Conservation (phyloP, 371 early-diverging fungal genomes). For the Amoeboaphelidium protococcarum region DNA sequence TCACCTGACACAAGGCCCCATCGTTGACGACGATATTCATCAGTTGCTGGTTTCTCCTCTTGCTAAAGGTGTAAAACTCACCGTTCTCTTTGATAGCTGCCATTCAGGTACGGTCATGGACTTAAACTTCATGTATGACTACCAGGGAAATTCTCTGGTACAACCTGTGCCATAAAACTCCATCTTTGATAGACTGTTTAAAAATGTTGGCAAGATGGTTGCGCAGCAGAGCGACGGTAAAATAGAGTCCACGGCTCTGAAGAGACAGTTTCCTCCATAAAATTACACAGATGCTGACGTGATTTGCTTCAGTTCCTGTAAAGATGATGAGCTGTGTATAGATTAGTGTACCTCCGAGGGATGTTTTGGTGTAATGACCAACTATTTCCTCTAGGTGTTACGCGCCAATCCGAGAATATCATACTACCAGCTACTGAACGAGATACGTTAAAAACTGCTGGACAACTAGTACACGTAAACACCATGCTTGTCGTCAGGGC, state of each 20-base stretch:
- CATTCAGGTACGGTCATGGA: conserved; percentile 3
- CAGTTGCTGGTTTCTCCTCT: neutral
- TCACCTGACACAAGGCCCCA: neutral
- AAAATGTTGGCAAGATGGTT: neutral
- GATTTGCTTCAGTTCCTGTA: neutral
- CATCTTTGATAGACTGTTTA: neutral
- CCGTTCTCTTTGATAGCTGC: conserved; percentile 1
- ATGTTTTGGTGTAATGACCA: neutral
- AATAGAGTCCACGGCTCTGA: neutral
- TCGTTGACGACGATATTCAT: conserved; percentile 3
- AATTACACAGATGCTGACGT: neutral
- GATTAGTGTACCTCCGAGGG: neutral
- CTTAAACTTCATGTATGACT: conserved; percentile 1
- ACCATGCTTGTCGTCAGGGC: neutral
- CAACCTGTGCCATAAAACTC: neutral
- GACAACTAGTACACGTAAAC: neutral
- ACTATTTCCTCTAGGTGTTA: neutral
- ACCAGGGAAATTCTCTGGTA: neutral
- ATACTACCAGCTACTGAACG: neutral
- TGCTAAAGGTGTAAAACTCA: neutral
- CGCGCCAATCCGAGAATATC: neutral
- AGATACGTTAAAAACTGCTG: neutral
- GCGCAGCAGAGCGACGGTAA: too few species aligned
- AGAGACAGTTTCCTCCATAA: neutral
- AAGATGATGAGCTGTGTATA: neutral